A percentile compares a stretch with the other conserved stretches of the same genome.
These are phyloP conservation scores for Penicillium sclerotigenum DNA, from an alignment of 2,329 filamentous ascomycete genomes.

Conservation along the genomic window DNA sequence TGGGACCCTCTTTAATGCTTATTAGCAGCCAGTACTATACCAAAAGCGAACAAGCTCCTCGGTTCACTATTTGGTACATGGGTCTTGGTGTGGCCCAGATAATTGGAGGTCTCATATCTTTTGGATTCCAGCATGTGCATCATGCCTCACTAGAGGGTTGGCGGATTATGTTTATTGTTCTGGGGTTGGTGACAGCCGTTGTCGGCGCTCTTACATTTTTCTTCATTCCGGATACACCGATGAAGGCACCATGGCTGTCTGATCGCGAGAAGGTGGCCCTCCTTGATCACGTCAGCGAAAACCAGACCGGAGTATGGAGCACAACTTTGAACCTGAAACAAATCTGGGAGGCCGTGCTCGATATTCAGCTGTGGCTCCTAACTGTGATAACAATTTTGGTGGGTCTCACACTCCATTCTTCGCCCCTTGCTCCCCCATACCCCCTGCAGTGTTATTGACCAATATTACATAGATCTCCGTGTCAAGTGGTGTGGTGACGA, in stretches of 20 bases:
- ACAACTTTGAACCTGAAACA: constrained; percentile 49
- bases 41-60: constrained; percentile 55
- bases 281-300: constrained; percentile 45
- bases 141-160: constrained; percentile 41
- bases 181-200: constrained; percentile 48
- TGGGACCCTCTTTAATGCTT: constrained; percentile 59
- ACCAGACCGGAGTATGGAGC: constrained; percentile 53
- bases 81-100: constrained; percentile 58
- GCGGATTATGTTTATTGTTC: constrained; percentile 52
- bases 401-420: background rate
- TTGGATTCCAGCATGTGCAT: constrained; percentile 54
- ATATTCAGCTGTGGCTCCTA: constrained; percentile 48
- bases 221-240: constrained; percentile 51
- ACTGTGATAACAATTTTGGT: constrained; percentile 29
- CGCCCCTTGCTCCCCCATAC: background rate
- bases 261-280: constrained; percentile 39
- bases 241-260: constrained; percentile 38
- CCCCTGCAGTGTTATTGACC: constrained; percentile 10
- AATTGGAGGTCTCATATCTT: constrained; percentile 41
- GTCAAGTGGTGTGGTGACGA: constrained; percentile 47
- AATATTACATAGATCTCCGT: constrained; percentile 32
- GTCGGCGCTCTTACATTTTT: constrained; percentile 43
- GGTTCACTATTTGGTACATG: constrained; percentile 61
- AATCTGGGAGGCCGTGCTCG: constrained; percentile 45
- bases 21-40: constrained; percentile 61